phyloP scores from a whole-genome alignment of 2,329 filamentous ascomycete genomes.

The Orbilia brochopaga region DNA sequence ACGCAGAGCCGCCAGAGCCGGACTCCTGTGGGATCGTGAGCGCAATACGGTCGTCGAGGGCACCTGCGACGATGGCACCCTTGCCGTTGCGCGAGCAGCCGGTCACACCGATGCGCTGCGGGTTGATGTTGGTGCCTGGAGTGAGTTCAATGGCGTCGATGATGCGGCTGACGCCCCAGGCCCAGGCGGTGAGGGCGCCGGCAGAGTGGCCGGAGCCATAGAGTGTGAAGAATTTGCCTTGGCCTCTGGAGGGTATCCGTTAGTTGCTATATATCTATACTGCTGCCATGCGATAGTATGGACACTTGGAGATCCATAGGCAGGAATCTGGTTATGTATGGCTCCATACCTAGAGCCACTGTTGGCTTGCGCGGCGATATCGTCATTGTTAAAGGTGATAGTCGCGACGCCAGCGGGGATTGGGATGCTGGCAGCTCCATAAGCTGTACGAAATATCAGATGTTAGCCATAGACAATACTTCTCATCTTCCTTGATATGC shows the following conservation, averaged over 20 bases:
- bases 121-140: slow-evolving; percentile 62
- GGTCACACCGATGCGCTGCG: slow-evolving; percentile 64
- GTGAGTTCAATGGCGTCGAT: slow-evolving; percentile 67
- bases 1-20: slow-evolving; percentile 67
- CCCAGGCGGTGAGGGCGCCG: slow-evolving; percentile 68
- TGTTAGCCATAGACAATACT: neutral
- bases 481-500: neutral
- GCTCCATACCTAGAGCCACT: slow-evolving; percentile 56
- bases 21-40: slow-evolving; percentile 70
- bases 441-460: slow-evolving; percentile 51
- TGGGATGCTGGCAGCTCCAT: slow-evolving; percentile 65
- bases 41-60: slow-evolving; percentile 66
- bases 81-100: slow-evolving; percentile 71
- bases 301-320: neutral
- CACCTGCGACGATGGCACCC: slow-evolving; percentile 68
- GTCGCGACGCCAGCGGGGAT: slow-evolving; percentile 65
- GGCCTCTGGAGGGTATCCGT: slow-evolving; percentile 63
- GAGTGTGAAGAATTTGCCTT: slow-evolving; percentile 67
- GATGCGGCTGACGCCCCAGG: slow-evolving; percentile 68
- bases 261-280: too few species aligned
- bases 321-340: neutral
- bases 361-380: slow-evolving; percentile 63
- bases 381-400: slow-evolving; percentile 67
- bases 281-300: too few species aligned
- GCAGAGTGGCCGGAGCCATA: slow-evolving; percentile 66